Conservation (phyloP, 768 basidiomycete species). For the Macrolepiota dolichaula region DNA sequence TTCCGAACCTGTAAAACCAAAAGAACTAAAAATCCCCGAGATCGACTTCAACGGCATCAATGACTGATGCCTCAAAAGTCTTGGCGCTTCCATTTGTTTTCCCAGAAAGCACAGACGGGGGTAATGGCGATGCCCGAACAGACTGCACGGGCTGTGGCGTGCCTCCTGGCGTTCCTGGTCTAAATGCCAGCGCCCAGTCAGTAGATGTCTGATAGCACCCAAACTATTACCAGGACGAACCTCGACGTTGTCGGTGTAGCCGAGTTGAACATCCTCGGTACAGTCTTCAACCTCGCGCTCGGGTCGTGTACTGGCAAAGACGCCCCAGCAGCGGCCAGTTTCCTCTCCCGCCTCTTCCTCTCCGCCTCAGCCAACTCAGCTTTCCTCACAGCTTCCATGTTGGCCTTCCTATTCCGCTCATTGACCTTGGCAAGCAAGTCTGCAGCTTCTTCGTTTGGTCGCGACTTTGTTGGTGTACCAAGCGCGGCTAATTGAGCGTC, state of each 20-base stretch:
- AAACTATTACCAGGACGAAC: conserved; percentile 33
- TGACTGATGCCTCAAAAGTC: conserved; percentile 51
- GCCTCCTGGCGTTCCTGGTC: conserved; percentile 43
- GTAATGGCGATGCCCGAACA: conserved; percentile 17
- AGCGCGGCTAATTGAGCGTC: conserved; percentile 63
- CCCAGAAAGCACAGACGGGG: conserved; percentile 12
- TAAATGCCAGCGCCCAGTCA: conserved; percentile 12
- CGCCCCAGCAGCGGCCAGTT: conserved; percentile 38
- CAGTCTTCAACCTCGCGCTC: conserved; percentile 64
- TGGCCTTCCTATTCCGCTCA: conserved; percentile 85
- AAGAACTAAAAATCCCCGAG: conserved; percentile 65
- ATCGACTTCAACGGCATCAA: conserved; percentile 71
- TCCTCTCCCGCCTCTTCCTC: conserved; percentile 67
- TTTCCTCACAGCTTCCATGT: conserved; percentile 73
- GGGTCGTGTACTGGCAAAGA: conserved; percentile 42
- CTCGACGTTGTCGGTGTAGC: conserved; percentile 52
- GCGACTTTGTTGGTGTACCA: conserved; percentile 20
- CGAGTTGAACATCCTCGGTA: conserved; percentile 53
- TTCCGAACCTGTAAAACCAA: not conserved
- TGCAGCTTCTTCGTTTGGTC: conserved; percentile 21
- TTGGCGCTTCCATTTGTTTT: conserved; percentile 17
- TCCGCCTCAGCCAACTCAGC: conserved; percentile 72
- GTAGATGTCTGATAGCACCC: not conserved
- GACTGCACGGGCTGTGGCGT: conserved; percentile 23
- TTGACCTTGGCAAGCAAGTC: conserved; percentile 79